These are phyloP conservation scores for Atkinsonella hypoxylon DNA, from an alignment of 2,329 filamentous ascomycete species.

Conservation along the genomic window DNA sequence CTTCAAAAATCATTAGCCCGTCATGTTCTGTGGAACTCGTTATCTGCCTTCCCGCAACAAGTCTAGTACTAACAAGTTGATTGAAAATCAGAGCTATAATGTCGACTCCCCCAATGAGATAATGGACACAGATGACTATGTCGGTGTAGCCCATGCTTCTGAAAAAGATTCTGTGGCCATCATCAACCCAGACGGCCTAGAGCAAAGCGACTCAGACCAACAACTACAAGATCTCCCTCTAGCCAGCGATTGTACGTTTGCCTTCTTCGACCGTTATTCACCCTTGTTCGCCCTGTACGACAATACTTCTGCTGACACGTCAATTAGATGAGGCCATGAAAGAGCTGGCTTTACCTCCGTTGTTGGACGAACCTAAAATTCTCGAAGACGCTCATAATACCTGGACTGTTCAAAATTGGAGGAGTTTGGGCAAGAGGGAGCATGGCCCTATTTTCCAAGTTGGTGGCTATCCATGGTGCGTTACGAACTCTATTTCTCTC, in stretches of 20 bases:
- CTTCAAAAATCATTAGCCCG: conserved; percentile 3
- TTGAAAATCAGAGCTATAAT: conserved; percentile 34
- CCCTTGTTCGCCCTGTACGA: not conserved
- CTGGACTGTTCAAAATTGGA: conserved; percentile 84
- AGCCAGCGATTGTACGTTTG: conserved; percentile 40
- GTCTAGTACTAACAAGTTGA: conserved; percentile 15
- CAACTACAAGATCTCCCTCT: conserved; percentile 33
- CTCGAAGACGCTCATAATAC: conserved; percentile 66
- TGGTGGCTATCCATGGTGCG: conserved; percentile 76
- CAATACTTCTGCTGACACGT: not conserved
- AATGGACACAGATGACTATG: conserved; percentile 44
- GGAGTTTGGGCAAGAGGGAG: conserved; percentile 61
- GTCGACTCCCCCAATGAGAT: conserved; percentile 45
- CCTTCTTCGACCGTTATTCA: conserved; percentile 2
- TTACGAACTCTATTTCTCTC: conserved; percentile 7
- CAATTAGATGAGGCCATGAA: conserved; percentile 69
- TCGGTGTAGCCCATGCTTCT: conserved; percentile 34
- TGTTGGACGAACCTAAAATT: conserved; percentile 65
- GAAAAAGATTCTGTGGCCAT: conserved; percentile 42
- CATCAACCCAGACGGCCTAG: conserved; percentile 40
- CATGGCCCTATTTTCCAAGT: conserved; percentile 83
- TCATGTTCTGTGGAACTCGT: conserved; percentile 12
- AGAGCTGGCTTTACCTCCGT: conserved; percentile 60
- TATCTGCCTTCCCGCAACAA: conserved; percentile 11
- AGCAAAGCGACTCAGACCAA: conserved; percentile 32